Evolutionary conservation across 495 filamentous ascomycete species (phyloP).

Genomic region (Talaromyces liani): DNA sequence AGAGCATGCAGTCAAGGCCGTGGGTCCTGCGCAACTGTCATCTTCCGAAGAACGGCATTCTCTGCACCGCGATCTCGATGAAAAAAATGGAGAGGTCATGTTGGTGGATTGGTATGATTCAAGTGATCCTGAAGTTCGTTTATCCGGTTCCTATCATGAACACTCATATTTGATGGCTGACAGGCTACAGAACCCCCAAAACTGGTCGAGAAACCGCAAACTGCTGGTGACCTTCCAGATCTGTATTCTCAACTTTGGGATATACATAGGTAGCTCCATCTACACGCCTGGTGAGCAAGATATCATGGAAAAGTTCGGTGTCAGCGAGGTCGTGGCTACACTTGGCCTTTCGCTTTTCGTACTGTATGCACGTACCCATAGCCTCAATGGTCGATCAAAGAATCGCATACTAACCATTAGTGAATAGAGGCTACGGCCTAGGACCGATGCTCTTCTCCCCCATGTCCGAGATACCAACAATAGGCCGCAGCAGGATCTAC

Average conservation of each 20-base stretch:
- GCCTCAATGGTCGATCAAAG: neutral
- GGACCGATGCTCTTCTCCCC: slow-evolving; percentile 44
- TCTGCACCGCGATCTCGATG: neutral
- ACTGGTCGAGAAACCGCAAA: slow-evolving; percentile 30
- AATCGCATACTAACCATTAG: neutral
- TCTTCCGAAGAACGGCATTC: neutral
- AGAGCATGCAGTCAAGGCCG: neutral
- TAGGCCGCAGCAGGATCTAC: slow-evolving; percentile 46
- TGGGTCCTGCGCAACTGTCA: neutral
- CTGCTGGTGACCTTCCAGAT: slow-evolving; percentile 23
- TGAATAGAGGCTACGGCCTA: slow-evolving; percentile 26
- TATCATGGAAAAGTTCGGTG: slow-evolving; percentile 37
- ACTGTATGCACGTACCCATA: slow-evolving; percentile 3
- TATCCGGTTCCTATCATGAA: too few relatives aligned
- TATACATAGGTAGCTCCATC: slow-evolving; percentile 41
- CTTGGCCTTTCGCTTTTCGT: slow-evolving; percentile 47
- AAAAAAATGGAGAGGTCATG: neutral
- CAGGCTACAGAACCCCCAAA: slow-evolving; percentile 29
- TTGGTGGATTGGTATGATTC: slow-evolving; percentile 29
- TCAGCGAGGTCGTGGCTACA: slow-evolving; percentile 36
- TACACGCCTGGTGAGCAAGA: slow-evolving; percentile 27
- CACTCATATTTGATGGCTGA: neutral
- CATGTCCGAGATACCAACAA: slow-evolving; percentile 40
- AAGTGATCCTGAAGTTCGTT: slow-evolving; percentile 15
- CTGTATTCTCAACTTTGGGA: slow-evolving; percentile 32